These are phyloP conservation scores for Colletotrichum melonis DNA, from an alignment of 2,329 filamentous ascomycete species.

Conservation along the genomic window DNA sequence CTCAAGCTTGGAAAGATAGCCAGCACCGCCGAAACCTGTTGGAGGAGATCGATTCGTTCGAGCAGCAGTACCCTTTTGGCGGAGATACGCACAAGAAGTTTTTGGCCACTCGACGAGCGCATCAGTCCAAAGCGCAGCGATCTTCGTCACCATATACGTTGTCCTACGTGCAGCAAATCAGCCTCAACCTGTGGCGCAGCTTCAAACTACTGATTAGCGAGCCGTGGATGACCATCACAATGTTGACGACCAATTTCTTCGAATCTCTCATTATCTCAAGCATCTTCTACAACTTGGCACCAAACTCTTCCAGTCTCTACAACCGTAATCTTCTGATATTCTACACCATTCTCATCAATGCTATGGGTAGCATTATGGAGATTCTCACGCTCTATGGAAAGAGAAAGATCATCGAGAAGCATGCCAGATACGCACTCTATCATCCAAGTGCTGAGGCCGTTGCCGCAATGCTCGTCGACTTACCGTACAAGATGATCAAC, in stretches of 20 bases:
- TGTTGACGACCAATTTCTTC: constrained; percentile 56
- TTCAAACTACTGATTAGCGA: constrained; percentile 53
- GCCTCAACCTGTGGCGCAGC: constrained; percentile 54
- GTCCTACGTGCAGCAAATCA: constrained; percentile 57
- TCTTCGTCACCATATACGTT: constrained; percentile 61
- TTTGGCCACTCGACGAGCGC: neutral
- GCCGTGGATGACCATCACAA: constrained; percentile 50
- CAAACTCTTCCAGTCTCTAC: constrained; percentile 56
- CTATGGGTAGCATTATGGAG: constrained; percentile 52
- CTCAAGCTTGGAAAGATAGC: constrained; percentile 20
- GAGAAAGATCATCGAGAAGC: constrained; percentile 43
- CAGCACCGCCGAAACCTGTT: neutral
- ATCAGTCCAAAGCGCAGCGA: constrained; percentile 40
- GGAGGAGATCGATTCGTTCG: constrained; percentile 18
- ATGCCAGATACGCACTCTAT: constrained; percentile 45
- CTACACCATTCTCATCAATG: constrained; percentile 65
- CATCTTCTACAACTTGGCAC: constrained; percentile 59
- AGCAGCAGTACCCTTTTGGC: constrained; percentile 17
- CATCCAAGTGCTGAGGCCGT: constrained; percentile 41
- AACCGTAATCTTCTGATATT: constrained; percentile 61
- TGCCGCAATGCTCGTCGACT: constrained; percentile 15
- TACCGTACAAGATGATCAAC: constrained; percentile 52
- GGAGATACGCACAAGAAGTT: constrained; percentile 15
- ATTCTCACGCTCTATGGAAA: constrained; percentile 40
- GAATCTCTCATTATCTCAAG: constrained; percentile 64